Evolutionary conservation across 805 yeast genomes (phyloP), one percentile per base, ranked within the genome.

Genomic region (Ogataea siamensis): DNA sequence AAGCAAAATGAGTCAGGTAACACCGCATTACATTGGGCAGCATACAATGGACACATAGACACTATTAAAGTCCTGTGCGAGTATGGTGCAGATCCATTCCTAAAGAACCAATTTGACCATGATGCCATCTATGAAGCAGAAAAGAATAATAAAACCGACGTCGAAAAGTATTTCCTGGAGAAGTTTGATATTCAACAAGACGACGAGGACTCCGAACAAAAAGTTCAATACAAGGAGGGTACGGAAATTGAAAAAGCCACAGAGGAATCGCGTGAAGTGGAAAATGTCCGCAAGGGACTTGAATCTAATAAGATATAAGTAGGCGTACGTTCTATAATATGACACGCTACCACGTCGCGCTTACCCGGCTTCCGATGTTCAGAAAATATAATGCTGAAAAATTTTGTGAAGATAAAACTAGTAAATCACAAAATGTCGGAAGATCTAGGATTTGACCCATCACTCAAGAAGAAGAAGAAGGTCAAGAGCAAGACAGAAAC

Each of bases 21-120:
- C 60, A 89, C 99, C 0, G 84, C 98, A 1, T 69, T 93, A 47
- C 98, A 93, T 60, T 93, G 99, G 99, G 97, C 98, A 0, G 74
- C 95, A 0, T 74, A 79, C 48, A 88, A 86, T 53, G 98, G 97
- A 1, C 88, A 88, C 52, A 60, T 87, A 40, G 80, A 74, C 3
- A 67, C 82, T 7, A 91, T 87, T 14, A 64, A 83, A 57, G 52
- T 76, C 9, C 66, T 93, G 29, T 80, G 91, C 60, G 91, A 84
- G 14, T 84, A 76, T 50, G 73, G 74, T 5, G 95, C 88, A 1
- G 96, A 91, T 58, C 89, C 95, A 6, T 84, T 85, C 52, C 54
- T 75, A 24, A 83, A 81, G 61, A 93, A 93, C 64, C 55, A 65
- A 8, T 75, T 80, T 34, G 84, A 78, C 18, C 94, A 87, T 55